These are phyloP conservation scores for Salix purpurea DNA, from an alignment of 345 rosid species.

Conservation along the genomic window DNA sequence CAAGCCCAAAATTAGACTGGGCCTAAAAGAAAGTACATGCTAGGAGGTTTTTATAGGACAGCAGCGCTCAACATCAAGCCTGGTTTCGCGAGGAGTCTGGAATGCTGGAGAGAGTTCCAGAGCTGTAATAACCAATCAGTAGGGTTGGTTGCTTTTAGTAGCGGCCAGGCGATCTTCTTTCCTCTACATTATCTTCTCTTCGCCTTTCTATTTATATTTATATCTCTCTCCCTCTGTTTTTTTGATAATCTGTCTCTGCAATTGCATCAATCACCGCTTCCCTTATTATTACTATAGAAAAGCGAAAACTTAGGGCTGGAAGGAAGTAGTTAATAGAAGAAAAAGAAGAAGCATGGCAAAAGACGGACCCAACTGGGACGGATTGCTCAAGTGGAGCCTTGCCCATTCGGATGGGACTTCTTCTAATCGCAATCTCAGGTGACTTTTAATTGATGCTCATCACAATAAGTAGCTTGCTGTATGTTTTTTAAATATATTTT, in stretches of 20 bases:
- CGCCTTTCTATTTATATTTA: too few relatives aligned
- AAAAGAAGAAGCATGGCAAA: slow-evolving; percentile 43
- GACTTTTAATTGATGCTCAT: background rate
- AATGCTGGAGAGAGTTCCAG: background rate
- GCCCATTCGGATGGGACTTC: slow-evolving; percentile 77
- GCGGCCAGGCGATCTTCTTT: too few relatives aligned
- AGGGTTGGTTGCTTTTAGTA: too few relatives aligned
- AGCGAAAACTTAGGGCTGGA: background rate
- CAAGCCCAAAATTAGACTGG: too few relatives aligned
- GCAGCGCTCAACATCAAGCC: too few relatives aligned
- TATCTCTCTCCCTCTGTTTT: background rate
- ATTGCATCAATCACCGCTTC: background rate
- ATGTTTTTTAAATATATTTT: background rate
- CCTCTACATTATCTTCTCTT: background rate
- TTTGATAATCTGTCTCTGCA: background rate
- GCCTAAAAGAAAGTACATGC: too few relatives aligned
- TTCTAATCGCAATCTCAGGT: slow-evolving; percentile 59
- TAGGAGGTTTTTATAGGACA: too few relatives aligned
- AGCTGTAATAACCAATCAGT: too few relatives aligned
- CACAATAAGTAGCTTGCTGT: background rate
- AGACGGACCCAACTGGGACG: slow-evolving; percentile 87
- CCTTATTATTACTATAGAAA: background rate
- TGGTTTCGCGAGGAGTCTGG: background rate
- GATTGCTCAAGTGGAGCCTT: slow-evolving; percentile 90
- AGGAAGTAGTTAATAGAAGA: background rate